phyloP scores from a whole-genome alignment of 495 filamentous ascomycete genomes.

The Aspergillus conjunctus region DNA sequence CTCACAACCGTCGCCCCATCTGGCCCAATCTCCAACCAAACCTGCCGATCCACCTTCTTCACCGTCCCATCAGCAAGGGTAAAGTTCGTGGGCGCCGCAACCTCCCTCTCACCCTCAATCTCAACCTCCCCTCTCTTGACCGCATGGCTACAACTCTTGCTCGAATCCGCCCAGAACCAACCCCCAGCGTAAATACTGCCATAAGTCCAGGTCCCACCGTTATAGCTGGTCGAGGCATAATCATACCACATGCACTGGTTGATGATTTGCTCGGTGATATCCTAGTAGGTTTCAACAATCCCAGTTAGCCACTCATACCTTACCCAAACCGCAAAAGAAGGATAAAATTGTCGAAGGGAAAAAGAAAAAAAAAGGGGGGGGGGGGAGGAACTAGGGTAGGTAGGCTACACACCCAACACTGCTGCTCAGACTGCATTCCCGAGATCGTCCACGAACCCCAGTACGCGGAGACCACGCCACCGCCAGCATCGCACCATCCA shows the following conservation, averaged over 20 bases:
- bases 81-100: slow-evolving; percentile 6
- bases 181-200: slow-evolving; percentile 17
- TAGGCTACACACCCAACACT: slow-evolving; percentile 19
- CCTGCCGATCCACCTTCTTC: slow-evolving; percentile 6
- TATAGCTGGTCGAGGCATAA: slow-evolving; percentile 13
- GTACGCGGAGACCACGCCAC: slow-evolving; percentile 12
- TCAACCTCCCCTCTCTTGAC: slow-evolving; percentile 15
- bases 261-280: slow-evolving; percentile 22
- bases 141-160: slow-evolving; percentile 15
- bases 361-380: no score
- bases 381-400: no score
- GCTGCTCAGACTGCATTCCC: slow-evolving; percentile 14
- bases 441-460: slow-evolving; percentile 14
- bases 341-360: no score
- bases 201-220: slow-evolving; percentile 16
- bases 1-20: slow-evolving; percentile 3
- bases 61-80: slow-evolving; percentile 19
- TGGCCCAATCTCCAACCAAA: slow-evolving; percentile 15
- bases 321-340: not conserved
- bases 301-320: not conserved
- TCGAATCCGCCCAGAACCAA: slow-evolving; percentile 21
- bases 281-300: no score
- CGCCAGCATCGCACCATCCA: slow-evolving; percentile 19
- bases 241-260: slow-evolving; percentile 22
- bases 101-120: not conserved